Evolutionary conservation across 1,284 basidiomycete species (phyloP), one percentile per base, ranked within the genome.

Genomic region (Cryptococcus maquisensis): DNA sequence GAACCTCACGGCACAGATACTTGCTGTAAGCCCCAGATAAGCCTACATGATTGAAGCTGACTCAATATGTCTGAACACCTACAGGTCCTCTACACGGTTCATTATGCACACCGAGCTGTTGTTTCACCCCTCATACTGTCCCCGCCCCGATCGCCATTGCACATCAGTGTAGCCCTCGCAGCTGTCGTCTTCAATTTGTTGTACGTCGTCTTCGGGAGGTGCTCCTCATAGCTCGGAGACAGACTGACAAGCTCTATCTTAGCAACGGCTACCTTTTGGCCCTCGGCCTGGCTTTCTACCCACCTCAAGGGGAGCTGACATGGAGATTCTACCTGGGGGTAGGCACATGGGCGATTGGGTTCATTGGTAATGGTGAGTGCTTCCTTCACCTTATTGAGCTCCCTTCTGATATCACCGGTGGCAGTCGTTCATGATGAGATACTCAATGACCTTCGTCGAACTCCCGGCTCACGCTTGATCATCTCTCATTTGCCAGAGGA

Each of bases 71-170:
- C 7, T 32, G 18, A 13, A n/a, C 39, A n/a, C 45, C 21, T 12
- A 26, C 42, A 73, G 16, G 61, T 72, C 0, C 78, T 87, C 49
- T 95, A 82, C 72, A 69, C 91, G 43, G 62, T 81, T 1, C 92
- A 97, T 78, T 96, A 96, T 73, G 62, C 82, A 49, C 91, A 95
- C 73, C 86, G 93, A 39, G 85, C 90, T 4, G 56, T 96, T 55
- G 69, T 95, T 32, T 87, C 85, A 1, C 93, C 93, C 6, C 79
- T 76, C 15, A 15, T 94, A 10, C 83, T 88, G 51, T 86, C 88
- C 0, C 89, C 92, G 0, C 84, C 83, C 21, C 84, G 92, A 36
- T 88, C 88, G 1, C 86, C 84, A 56, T 79, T 86, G 15, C 89
- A 94, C 73, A 68, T 90, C 52, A 71, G 77, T 43, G 85, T 95